Evolutionary conservation across 768 basidiomycete species (phyloP), one percentile per base, ranked within the genome.

Genomic region (Lentinula detonsa): DNA sequence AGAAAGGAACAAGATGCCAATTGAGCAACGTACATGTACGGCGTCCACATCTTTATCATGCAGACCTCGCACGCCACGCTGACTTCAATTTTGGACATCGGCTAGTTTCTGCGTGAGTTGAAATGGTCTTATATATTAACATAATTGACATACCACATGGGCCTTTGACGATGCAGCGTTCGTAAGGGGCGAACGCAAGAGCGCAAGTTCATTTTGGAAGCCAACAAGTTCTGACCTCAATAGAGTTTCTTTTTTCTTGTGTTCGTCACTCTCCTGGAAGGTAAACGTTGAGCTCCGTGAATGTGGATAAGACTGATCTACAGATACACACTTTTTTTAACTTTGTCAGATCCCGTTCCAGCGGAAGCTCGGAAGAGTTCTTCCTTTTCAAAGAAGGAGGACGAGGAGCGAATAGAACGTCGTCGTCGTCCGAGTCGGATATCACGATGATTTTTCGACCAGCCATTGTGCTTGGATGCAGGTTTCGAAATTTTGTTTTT

Each of bases 11-110:
- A 21, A 33, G 1, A 61, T 43, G 48, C 23, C 23, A 23, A 18
- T 39, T 23, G 10, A 31, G 39, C 31, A 8, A 75, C 86, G 45
- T 65, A 90, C 88, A 80, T 76, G 65, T 82, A 86, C 0, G 89
- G 88, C 7, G 75, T 74, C 85, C 86, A 88, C 82, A 90, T 83
- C 61, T 78, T 78, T 43, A 71, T 61, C 0, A 81, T 78, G 68
- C 89, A 91, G 45, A 91, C 81, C 61, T 86, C 86, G 67, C 89
- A 91, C 45, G 72, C 76, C 11, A 84, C 68, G 49, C 76, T 66
- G 28, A 89, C 87, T 34, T 84, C 82, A 0, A 90, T 61, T 39
- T 59, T 13, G 5, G 57, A 48, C 4, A 59, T 59, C 21, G 57
- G 15, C 57, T 59, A 18, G 8, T n/a, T 10, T 23, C 10, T 3